A percentile compares a stretch with the other conserved stretches of the same genome.
Evolutionary conservation across 148 eudicot genomes (phyloP).

Genomic region (Rheum nobile): DNA sequence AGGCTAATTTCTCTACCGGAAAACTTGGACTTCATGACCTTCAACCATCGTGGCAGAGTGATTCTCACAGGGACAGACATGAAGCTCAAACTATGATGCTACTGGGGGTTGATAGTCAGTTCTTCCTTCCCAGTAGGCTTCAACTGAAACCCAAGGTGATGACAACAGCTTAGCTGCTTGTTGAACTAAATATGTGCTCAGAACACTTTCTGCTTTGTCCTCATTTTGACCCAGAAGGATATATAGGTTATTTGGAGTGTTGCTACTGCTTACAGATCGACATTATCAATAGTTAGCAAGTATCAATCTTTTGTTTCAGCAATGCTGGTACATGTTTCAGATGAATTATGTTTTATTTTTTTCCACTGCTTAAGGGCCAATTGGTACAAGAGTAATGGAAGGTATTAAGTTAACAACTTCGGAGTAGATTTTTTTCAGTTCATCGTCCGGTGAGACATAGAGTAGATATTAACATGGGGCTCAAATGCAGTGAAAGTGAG

Average conservation of each 20-base stretch:
- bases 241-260: not conserved
- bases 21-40: slow-evolving; percentile 83
- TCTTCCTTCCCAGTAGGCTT: not conserved
- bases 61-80: slow-evolving; percentile 29
- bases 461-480: no score
- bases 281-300: not conserved
- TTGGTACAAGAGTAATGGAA: no score
- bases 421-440: no score
- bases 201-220: not conserved
- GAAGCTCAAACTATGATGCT: slow-evolving; percentile 39
- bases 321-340: not conserved
- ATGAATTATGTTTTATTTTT: not conserved
- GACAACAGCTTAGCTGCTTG: not conserved
- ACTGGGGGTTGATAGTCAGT: not conserved
- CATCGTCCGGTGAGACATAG: no score
- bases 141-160: not conserved
- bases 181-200: not conserved
- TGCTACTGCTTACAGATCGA: not conserved
- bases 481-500: no score
- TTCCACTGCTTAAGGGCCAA: no score
- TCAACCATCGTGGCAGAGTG: slow-evolving; percentile 81
- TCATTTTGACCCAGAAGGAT: slow-evolving; percentile 1
- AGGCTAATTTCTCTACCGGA: slow-evolving; percentile 73
- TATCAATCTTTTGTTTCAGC: not conserved
- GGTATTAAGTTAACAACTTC: no score